A percentile compares a stretch with the other conserved stretches of the same genome.
phyloP scores from a whole-genome alignment of 1,284 basidiomycete species.

The Malassezia restricta region DNA sequence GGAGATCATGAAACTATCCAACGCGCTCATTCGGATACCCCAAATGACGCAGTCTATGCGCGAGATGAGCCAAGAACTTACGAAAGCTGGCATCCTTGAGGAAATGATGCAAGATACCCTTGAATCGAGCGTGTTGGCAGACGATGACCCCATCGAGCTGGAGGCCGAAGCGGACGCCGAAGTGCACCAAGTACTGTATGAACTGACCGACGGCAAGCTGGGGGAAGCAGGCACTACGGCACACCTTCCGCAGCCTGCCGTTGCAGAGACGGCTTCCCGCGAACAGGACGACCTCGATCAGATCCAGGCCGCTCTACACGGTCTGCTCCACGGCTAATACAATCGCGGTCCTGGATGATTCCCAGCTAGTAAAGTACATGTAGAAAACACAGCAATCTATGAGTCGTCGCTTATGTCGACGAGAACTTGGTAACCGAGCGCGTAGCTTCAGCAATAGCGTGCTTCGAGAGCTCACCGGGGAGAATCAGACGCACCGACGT shows the following conservation, averaged over 20 bases:
- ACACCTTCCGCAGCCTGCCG: conserved; percentile 26
- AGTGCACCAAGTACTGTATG: conserved; percentile 89
- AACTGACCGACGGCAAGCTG: conserved; percentile 82
- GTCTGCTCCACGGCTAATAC: conserved; percentile 30
- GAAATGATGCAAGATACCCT: conserved; percentile 49
- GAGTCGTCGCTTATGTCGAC: conserved; percentile 46
- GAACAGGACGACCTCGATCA: conserved; percentile 35
- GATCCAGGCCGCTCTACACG: conserved; percentile 43
- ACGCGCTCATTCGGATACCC: conserved; percentile 77
- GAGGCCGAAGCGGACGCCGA: conserved; percentile 95
- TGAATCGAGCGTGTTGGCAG: conserved; percentile 44
- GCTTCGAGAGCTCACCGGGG: conserved; percentile 61
- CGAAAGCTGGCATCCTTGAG: conserved; percentile 55
- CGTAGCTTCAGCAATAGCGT: conserved; percentile 70
- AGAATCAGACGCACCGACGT: conserved; percentile 45
- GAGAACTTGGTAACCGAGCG: conserved; percentile 55
- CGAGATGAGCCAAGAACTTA: conserved; percentile 98
- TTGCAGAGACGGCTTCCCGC: conserved; percentile 21
- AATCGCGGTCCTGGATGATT: not conserved
- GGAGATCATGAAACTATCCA: conserved; percentile 97
- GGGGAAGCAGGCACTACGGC: conserved; percentile 33
- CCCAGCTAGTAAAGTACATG: conserved; percentile 18
- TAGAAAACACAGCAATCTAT: conserved; percentile 7
- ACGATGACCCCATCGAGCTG: conserved; percentile 72
- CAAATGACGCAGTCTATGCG: conserved; percentile 86